Base-by-base conservation (phyloP, 257 asterid species). In the Verbascum thapsus region DNA sequence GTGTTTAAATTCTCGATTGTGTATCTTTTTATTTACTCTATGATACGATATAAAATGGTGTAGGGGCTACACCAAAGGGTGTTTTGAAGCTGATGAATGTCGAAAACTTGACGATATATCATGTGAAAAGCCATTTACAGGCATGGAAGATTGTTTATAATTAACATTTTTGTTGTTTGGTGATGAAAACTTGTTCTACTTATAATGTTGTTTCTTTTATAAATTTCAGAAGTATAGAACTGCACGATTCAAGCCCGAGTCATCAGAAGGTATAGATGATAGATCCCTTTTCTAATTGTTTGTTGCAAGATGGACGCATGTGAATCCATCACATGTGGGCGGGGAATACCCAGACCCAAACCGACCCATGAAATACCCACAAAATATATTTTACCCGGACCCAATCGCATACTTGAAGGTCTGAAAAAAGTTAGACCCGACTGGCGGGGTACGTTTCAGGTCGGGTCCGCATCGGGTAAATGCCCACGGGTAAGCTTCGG, bases 101-200 rank as follows among this genome's bases (percentile, higher is more conserved):
- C 30, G 86, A 88, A 48, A 83, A 86, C 56, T 78, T 88, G 53
- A 88, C 91, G 0, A 85, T 88, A 53, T 88, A 88, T 76, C 94
- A 88, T 56, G 91, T 88, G 63, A 88, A 88, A 82, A 88, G 96
- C 81, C 96, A 88, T 79, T 78, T 88, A 59, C 96, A 88, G 96
- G 96, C 80, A 58, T 30, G 43, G 52, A 61, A 44, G 56, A 16
- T 57, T 12, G 6, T 1, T 49, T 55, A 32, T 32, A n/a, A 1
- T 34, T 22, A 39, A 38, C n/a, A 57, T 70, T 47, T 38, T 61
- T 42, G 15, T 39, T 54, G 8, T 51, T 32, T 23, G 35, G 41
- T 15, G 38, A 55, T 54, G 5, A 56, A 20, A n/a, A 41, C 51
- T 57, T 61, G 22, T 20, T 56, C 18, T 58, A 17, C 52, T 65